Conservation (phyloP, 495 filamentous ascomycete species). For the Xylaria sp. region DNA sequence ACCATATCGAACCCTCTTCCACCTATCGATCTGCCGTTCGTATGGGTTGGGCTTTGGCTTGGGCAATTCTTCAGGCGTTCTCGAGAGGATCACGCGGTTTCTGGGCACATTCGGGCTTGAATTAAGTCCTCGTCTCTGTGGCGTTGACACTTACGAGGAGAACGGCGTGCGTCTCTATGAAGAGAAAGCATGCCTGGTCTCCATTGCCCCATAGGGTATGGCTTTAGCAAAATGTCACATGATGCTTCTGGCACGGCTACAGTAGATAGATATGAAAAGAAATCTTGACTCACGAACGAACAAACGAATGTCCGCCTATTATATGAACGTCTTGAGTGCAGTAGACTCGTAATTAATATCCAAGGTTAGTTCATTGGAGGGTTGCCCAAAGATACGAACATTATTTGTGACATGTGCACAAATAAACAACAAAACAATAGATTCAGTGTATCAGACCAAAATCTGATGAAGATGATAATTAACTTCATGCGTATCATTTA, state of each 20-base stretch:
- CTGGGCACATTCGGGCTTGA: constrained; percentile 36
- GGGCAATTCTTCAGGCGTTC: constrained; percentile 43
- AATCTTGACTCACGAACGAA: constrained; percentile 37
- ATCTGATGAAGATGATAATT: background rate
- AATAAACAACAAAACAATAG: background rate
- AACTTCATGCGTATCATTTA: background rate
- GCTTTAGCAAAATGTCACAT: constrained; percentile 58
- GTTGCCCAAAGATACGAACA: background rate
- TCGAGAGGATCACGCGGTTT: constrained; percentile 43
- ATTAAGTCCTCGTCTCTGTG: constrained; percentile 54
- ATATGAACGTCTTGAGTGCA: background rate
- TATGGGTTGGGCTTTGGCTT: constrained; percentile 42
- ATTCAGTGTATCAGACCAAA: background rate
- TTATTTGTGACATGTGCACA: background rate
- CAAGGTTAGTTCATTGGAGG: background rate
- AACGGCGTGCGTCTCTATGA: constrained; percentile 61
- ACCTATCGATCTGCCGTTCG: constrained; percentile 25
- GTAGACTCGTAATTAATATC: background rate
- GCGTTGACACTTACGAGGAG: constrained; percentile 71
- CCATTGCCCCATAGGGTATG: constrained; percentile 46
- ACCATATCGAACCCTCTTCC: constrained; percentile 35
- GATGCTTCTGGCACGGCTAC: constrained; percentile 59
- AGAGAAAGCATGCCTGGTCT: constrained; percentile 64
- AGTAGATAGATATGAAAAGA: constrained; percentile 46
- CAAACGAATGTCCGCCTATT: background rate